phyloP scores from a whole-genome alignment of 148 eudicot genomes.

The Oxyria digyna region DNA sequence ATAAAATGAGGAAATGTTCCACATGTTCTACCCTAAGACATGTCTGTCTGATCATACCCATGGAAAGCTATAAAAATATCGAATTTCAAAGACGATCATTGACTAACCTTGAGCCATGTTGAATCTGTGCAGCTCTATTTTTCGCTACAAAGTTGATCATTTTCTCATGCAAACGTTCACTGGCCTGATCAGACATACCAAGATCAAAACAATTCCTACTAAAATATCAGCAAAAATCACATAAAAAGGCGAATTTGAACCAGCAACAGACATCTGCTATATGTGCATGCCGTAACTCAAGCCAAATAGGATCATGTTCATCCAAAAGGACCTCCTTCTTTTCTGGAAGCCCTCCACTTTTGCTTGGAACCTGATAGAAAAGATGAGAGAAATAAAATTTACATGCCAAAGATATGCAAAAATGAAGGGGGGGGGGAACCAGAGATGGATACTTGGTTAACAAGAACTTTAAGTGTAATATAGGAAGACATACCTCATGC shows the following conservation, averaged over 20 bases:
- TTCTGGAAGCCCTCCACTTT: conserved; percentile 65
- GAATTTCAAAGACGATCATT: not conserved
- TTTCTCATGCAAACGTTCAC: conserved; percentile 83
- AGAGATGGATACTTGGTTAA: not conserved
- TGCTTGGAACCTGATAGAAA: conserved; percentile 59
- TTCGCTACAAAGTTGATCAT: conserved; percentile 76
- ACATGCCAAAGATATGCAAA: not conserved
- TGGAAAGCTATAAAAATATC: not conserved
- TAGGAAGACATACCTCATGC: conserved; percentile 49
- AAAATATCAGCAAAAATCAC: conserved; percentile 2
- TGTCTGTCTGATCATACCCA: too few relatives aligned
- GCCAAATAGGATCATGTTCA: conserved; percentile 95
- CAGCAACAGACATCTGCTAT: conserved; percentile 78
- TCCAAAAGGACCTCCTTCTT: conserved; percentile 89
- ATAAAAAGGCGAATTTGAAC: not conserved
- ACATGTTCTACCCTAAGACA: not conserved
- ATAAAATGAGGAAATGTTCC: not conserved
- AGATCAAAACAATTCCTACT: conserved; percentile 16
- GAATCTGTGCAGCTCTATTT: conserved; percentile 89
- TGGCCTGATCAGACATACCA: conserved; percentile 54
- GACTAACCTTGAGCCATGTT: conserved; percentile 70
- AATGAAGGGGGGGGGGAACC: not conserved
- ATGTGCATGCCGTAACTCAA: conserved; percentile 90
- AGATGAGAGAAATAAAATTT: not conserved
- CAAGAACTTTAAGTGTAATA: not conserved